Base-by-base conservation (phyloP, 495 filamentous ascomycete genomes). In the Terfezia boudieri region DNA sequence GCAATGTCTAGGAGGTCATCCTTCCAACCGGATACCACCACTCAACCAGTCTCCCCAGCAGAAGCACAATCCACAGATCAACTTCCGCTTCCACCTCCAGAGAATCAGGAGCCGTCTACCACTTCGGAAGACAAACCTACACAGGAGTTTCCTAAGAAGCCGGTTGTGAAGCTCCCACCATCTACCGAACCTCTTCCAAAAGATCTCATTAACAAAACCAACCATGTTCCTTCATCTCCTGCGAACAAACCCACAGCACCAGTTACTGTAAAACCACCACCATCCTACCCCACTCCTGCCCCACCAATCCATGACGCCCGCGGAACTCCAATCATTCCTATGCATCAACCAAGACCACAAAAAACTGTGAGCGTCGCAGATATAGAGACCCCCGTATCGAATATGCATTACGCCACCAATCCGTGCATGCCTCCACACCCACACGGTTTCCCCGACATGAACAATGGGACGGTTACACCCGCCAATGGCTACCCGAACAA, bases 261-360 rank as follows among this genome's bases (percentile, higher is more conserved):
- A 51, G 23, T 51, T 16, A 22, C 49, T 32, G 26, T 32, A n/a
- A 51, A 51, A 20, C 14, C 49, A 51, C 10, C 12, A n/a, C 57
- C 37, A 37, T 55, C 58, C 38, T 46, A 49, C 9, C 53, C 60
- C 6, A 75, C 78, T 23, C 80, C 82, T 61, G 84, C 83, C 60
- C 83, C 83, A 3, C 71, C 74, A 1, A 84, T 81, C 69, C 80
- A 80, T 52, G 88, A 93, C 69, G 88, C 79, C 64, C 80, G 80
- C 55, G 76, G 76, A 49, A 80, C 71, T 49, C 72, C 76, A 22
- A 65, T 62, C 22, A 78, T 95, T 41, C 83, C 86, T 7, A 94
- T 96, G 83, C 84, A 96, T 62, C 90, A 99, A 64, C 90, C 90
- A 52, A 82, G 86, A 48, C 90, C 90, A 4, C 87, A 96, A 67